These are phyloP conservation scores for Trichosanthes truncata DNA, from an alignment of 306 rosid genomes.

Conservation along the genomic window DNA sequence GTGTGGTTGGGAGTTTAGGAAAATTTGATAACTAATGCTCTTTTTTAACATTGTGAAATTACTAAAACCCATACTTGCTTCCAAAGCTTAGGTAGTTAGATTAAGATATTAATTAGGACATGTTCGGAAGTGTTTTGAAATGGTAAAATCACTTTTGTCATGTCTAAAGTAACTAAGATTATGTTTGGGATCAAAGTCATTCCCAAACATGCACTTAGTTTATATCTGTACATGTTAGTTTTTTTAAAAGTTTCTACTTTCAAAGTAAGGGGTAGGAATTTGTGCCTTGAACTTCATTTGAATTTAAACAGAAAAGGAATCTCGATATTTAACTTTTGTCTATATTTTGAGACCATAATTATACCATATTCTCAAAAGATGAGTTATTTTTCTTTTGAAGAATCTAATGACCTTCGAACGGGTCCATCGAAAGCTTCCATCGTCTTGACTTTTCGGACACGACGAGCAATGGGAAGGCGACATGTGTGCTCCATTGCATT, in stretches of 20 bases:
- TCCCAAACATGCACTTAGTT: too few species aligned
- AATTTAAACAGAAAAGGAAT: background rate
- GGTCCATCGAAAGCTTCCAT: background rate
- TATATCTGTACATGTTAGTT: too few species aligned
- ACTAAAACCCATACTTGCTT: background rate
- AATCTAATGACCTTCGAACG: background rate
- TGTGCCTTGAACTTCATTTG: background rate
- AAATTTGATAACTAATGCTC: background rate
- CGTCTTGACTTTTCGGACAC: background rate
- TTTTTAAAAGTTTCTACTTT: too few species aligned
- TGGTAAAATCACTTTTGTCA: too few species aligned
- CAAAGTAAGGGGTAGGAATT: too few species aligned
- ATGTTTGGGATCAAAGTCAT: too few species aligned
- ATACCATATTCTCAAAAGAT: background rate
- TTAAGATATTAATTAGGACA: too few species aligned
- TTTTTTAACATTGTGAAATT: background rate
- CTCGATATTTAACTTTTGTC: background rate
- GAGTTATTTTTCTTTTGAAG: background rate
- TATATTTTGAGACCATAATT: background rate
- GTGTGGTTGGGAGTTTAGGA: background rate
- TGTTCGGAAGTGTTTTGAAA: too few species aligned
- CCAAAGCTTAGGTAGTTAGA: too few species aligned
- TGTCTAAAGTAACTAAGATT: too few species aligned
- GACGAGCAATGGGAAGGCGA: background rate
- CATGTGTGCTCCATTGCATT: background rate